phyloP scores from a whole-genome alignment of 495 filamentous ascomycete genomes.

The Lindgomyces ingoldianus region DNA sequence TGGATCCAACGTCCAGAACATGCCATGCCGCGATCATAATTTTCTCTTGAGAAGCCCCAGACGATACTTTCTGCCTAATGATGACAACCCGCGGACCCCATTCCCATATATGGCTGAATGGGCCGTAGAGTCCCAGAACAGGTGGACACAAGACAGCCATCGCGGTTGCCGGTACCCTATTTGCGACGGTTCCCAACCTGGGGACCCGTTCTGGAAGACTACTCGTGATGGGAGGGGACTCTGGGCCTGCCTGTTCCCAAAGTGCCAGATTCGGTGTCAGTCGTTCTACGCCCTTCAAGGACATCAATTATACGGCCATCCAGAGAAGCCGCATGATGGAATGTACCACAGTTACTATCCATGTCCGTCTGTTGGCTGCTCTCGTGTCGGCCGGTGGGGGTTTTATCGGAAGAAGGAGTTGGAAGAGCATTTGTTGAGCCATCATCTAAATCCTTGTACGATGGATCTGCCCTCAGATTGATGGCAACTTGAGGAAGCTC shows the following conservation, averaged over 20 bases:
- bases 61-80: slow-evolving; percentile 1
- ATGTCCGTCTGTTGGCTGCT: slow-evolving; percentile 19
- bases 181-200: background rate
- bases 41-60: slow-evolving; percentile 3
- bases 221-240: background rate
- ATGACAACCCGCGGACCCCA: background rate
- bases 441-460: slow-evolving; percentile 18
- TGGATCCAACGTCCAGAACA: background rate
- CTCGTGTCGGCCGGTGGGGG: slow-evolving; percentile 8
- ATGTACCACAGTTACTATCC: background rate
- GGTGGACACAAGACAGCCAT: slow-evolving; percentile 16
- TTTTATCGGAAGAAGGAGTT: slow-evolving; percentile 3
- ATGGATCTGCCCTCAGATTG: background rate
- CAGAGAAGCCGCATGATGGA: background rate
- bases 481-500: background rate
- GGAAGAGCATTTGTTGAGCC: slow-evolving; percentile 13
- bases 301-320: slow-evolving; percentile 8
- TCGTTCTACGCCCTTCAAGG: background rate
- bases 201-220: slow-evolving; percentile 1
- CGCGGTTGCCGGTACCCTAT: slow-evolving; percentile 13
- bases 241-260: slow-evolving; percentile 5
- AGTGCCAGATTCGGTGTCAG: background rate
- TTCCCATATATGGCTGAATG: slow-evolving; percentile 18
- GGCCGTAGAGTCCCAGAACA: background rate
- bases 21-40: slow-evolving; percentile 4